These are phyloP conservation scores for Leishmania aethiopica DNA, from an alignment of 208 protist species.

Conservation along the genomic window DNA sequence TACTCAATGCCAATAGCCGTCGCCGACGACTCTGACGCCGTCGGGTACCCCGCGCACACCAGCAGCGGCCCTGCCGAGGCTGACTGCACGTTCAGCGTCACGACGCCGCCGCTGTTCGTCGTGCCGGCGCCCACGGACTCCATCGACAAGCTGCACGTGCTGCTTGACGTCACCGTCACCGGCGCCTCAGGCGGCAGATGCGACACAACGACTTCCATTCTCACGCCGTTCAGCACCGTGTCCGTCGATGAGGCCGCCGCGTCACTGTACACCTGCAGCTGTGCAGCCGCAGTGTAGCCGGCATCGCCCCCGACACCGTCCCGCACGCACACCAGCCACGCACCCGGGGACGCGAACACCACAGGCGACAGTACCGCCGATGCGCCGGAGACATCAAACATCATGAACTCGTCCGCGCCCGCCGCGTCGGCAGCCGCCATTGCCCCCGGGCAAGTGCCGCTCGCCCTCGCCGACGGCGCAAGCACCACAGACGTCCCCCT, in stretches of 20 bases:
- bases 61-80: slow-evolving; percentile 15
- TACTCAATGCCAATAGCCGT: slow-evolving; percentile 9
- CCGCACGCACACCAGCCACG: slow-evolving; percentile 44
- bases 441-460: background rate
- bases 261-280: slow-evolving; percentile 39
- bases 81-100: slow-evolving; percentile 25
- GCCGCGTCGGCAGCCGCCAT: background rate
- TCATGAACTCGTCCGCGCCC: background rate
- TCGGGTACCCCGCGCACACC: slow-evolving; percentile 49
- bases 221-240: slow-evolving; percentile 26
- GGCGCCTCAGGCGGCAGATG: slow-evolving; percentile 29
- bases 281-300: slow-evolving; percentile 16
- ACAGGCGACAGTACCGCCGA: slow-evolving; percentile 18
- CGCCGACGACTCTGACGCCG: slow-evolving; percentile 24
- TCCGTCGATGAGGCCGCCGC: slow-evolving; percentile 21
- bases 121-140: slow-evolving; percentile 14
- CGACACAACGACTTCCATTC: slow-evolving; percentile 23
- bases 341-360: slow-evolving; percentile 23
- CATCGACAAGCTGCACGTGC: slow-evolving; percentile 4
- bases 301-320: background rate
- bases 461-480: background rate
- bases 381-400: slow-evolving; percentile 6
- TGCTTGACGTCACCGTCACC: slow-evolving; percentile 23
- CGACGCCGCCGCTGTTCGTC: slow-evolving; percentile 21
- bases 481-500: slow-evolving; percentile 6